Base-by-base conservation (phyloP, 331 rosid species). In the Malus hybrid region DNA sequence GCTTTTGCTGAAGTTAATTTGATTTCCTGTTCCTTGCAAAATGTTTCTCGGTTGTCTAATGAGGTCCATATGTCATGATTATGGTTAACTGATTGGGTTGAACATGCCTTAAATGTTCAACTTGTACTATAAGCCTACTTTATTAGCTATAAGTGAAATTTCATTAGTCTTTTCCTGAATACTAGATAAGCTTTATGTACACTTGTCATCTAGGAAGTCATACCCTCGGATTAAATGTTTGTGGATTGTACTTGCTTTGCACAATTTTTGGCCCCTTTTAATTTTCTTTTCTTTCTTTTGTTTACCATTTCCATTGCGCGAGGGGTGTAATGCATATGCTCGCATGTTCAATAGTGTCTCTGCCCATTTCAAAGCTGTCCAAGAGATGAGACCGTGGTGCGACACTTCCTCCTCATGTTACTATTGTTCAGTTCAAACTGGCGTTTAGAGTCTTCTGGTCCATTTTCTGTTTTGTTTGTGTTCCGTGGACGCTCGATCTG, bases 271-370 rank as follows among this genome's bases (percentile, higher is more conserved):
- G 52, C 67, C 67, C 77, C 75, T 73, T 82, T 84, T 78, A 81
- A 82, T 84, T 77, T 50, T 80, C 79, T 80, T 70, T 71, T 79
- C 78, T 76, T 78, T 80, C 69, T 66, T 72, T 69, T 81, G 79
- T 77, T 83, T 80, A 28, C 77, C 75, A 9, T 83, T 75, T 77
- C 67, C 69, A 59, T 81, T 85, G 86, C 79, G 80, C 85, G 85
- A 86, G 85, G 90, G 83, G 81, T 85, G 88, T 77, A 69, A 76
- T 81, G 85, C 88, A 82, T 76, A 76, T 63, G 85, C 76, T 84
- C 79, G 83, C 86, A 56, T 84, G 88, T 79, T 78, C 81, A 80
- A 31, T 67, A 79, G 74, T 72, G 77, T 76, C 80, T 79, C 85
- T 69, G 76, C 83, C 77, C 66, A 61, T 78, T 73, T 72, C 79